A percentile compares a stretch with the other conserved stretches of the same genome.
These are phyloP conservation scores for barrel medic (Medicago truncatula) DNA, from an alignment of 306 rosid genomes.

Conservation along the genomic window MtrunA17r5.0-ANR NC_053047.1:1965501-1966000, in stretches of 20 bases:
- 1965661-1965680: constrained; percentile 71
- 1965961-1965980: constrained; percentile 16
- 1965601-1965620: constrained; percentile 18
- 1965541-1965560: neutral
- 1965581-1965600: neutral
- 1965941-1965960: neutral
- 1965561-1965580: neutral
- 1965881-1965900: neutral
- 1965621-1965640: constrained; percentile 58
- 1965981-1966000: neutral
- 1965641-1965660: constrained; percentile 76
- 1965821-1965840: constrained; percentile 5
- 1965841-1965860: constrained; percentile 69
- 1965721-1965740: neutral
- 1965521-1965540: neutral
- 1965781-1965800: too few species aligned
- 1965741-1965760: neutral
- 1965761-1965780: too few species aligned
- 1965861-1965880: constrained; percentile 60
- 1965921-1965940: constrained; percentile 17
- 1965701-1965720: constrained; percentile 27
- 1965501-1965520: too few species aligned
- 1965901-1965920: neutral
- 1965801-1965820: too few species aligned
- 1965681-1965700: constrained; percentile 61